phyloP scores from a whole-genome alignment of 2,329 filamentous ascomycete species.

The Fusarium devonianum region DNA sequence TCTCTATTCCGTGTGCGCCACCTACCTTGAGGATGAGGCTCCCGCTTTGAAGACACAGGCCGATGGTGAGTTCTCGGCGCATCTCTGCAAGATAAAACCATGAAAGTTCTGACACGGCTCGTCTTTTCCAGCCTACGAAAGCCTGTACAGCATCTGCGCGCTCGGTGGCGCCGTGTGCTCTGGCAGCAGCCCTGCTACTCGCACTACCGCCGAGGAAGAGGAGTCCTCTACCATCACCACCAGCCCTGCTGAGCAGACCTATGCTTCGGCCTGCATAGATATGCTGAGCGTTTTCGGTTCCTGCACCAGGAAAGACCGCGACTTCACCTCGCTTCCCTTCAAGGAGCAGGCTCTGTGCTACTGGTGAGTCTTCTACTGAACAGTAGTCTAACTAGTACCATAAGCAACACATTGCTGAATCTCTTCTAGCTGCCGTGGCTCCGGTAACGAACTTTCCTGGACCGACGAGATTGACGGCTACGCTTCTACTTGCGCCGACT shows the following conservation, averaged over 20 bases:
- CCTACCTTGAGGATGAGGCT: constrained; percentile 39
- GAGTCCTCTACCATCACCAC: constrained; percentile 19
- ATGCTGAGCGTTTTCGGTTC: constrained; percentile 42
- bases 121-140: constrained; percentile 38
- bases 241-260: constrained; percentile 26
- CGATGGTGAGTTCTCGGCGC: constrained; percentile 32
- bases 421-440: constrained; percentile 35
- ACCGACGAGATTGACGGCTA: constrained; percentile 44
- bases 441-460: constrained; percentile 33
- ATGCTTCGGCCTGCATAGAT: constrained; percentile 36
- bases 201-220: constrained; percentile 1
- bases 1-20: constrained; percentile 42
- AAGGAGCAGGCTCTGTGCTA: constrained; percentile 45
- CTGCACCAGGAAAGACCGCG: constrained; percentile 35
- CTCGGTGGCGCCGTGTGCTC: constrained; percentile 16
- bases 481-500: constrained; percentile 43
- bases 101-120: constrained; percentile 13
- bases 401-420: constrained; percentile 17
- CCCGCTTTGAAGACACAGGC: constrained; percentile 32
- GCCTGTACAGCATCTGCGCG: constrained; percentile 38
- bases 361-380: constrained; percentile 37
- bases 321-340: constrained; percentile 39
- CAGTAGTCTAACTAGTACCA: not conserved
- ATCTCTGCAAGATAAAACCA: not conserved
- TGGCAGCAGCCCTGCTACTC: constrained; percentile 10